These are phyloP conservation scores for Metrosideros polymorpha DNA, from an alignment of 441 rosid species.

Conservation along the genomic window DNA sequence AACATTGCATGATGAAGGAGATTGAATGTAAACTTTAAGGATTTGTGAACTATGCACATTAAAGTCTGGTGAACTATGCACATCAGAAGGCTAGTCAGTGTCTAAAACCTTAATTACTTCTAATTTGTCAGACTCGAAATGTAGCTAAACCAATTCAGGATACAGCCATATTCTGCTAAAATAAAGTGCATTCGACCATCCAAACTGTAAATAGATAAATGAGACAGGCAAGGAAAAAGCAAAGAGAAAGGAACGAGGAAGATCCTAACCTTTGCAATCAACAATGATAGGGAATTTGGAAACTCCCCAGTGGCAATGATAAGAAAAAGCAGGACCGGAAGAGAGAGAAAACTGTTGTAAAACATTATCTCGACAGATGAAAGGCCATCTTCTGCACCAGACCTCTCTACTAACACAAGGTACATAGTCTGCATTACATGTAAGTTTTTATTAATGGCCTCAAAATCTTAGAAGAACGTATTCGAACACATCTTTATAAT, in stretches of 20 bases:
- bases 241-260: not conserved
- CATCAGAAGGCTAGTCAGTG: not conserved
- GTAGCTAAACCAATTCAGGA: not conserved
- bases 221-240: not conserved
- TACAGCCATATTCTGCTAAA: not conserved
- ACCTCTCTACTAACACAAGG: conserved; percentile 91
- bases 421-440: conserved; percentile 77
- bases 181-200: not conserved
- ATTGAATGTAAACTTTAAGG: not conserved
- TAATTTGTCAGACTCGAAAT: not conserved
- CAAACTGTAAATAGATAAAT: not conserved
- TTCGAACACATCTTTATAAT: not conserved
- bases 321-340: conserved; percentile 73
- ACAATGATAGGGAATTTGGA: conserved; percentile 61
- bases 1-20: not conserved
- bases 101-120: not conserved
- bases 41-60: not conserved
- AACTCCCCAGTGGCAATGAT: conserved; percentile 80
- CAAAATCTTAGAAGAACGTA: not conserved
- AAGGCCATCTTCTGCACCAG: conserved; percentile 95
- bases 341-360: conserved; percentile 88
- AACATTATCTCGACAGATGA: conserved; percentile 91
- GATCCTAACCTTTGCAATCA: conserved; percentile 75
- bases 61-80: not conserved
- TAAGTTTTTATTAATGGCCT: not conserved